These are phyloP conservation scores for Scytalidium sp. DNA, from an alignment of 2,329 filamentous ascomycete species.

Conservation along the genomic window DNA sequence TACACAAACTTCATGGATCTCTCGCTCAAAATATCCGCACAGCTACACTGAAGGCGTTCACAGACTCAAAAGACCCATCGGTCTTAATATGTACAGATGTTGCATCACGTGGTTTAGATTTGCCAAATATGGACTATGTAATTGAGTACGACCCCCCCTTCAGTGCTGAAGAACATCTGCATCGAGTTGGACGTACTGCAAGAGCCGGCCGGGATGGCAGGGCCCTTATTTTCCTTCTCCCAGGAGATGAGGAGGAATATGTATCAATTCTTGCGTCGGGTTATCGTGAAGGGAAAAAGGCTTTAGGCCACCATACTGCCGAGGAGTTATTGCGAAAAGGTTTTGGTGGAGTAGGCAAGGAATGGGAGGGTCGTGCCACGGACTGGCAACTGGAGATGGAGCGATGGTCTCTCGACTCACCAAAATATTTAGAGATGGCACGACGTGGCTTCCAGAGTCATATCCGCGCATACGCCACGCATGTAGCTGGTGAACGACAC, in stretches of 20 bases:
- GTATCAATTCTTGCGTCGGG: constrained; percentile 50
- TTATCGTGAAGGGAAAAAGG: constrained; percentile 53
- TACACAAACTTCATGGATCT: constrained; percentile 90
- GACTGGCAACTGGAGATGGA: constrained; percentile 66
- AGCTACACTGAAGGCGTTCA: constrained; percentile 78
- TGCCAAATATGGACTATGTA: constrained; percentile 91
- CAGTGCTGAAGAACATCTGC: constrained; percentile 87
- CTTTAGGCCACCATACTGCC: constrained; percentile 57
- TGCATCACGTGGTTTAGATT: constrained; percentile 89
- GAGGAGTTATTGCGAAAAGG: constrained; percentile 68
- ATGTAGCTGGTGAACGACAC: constrained; percentile 77
- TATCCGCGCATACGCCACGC: constrained; percentile 91
- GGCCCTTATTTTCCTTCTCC: constrained; percentile 84
- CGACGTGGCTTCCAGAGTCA: constrained; percentile 87
- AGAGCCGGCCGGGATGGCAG: constrained; percentile 86
- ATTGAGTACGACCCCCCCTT: constrained; percentile 97
- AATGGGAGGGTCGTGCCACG: constrained; percentile 65
- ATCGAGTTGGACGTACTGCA: constrained; percentile 91
- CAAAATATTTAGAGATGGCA: constrained; percentile 73
- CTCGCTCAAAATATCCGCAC: constrained; percentile 85
- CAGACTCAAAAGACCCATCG: constrained; percentile 68
- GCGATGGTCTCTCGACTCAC: constrained; percentile 61
- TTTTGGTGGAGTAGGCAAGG: constrained; percentile 48
- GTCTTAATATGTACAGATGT: constrained; percentile 94
- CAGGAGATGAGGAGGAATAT: constrained; percentile 90